A percentile compares a stretch with the other conserved stretches of the same genome.
Conservation (phyloP, 768 basidiomycete species). For the Gymnopilus junonius region DNA sequence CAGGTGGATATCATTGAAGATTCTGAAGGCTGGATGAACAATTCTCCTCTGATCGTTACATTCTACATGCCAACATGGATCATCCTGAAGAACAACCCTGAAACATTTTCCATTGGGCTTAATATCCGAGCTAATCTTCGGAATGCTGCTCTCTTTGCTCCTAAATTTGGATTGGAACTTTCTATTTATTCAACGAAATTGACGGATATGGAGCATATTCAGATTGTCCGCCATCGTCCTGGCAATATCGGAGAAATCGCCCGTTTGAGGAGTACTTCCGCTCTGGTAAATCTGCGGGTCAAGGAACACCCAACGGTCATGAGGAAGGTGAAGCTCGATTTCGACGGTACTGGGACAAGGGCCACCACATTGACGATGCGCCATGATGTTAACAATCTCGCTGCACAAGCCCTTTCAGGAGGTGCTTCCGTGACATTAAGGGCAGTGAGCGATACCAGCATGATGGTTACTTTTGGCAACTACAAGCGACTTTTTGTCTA, state of each 20-base stretch:
- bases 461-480: conserved; percentile 32
- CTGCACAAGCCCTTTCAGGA: conserved; percentile 23
- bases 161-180: conserved; percentile 30
- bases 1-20: conserved; percentile 27
- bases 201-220: conserved; percentile 32
- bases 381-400: conserved; percentile 22
- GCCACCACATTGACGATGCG: conserved; percentile 22
- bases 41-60: conserved; percentile 29
- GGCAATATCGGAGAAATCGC: conserved; percentile 22
- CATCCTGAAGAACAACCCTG: conserved; percentile 22
- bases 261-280: background rate
- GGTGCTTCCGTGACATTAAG: conserved; percentile 23
- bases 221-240: conserved; percentile 33
- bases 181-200: conserved; percentile 32
- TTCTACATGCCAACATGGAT: conserved; percentile 31
- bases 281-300: background rate
- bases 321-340: conserved; percentile 7
- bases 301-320: background rate
- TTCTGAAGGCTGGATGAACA: conserved; percentile 24
- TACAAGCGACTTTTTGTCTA: conserved; percentile 35
- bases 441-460: conserved; percentile 36
- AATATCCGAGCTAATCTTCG: conserved; percentile 28
- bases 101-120: conserved; percentile 28
- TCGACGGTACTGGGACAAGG: conserved; percentile 13
- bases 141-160: conserved; percentile 8